Base-by-base conservation (phyloP, 306 rosid genomes). In the Casuarina equisetifolia region DNA sequence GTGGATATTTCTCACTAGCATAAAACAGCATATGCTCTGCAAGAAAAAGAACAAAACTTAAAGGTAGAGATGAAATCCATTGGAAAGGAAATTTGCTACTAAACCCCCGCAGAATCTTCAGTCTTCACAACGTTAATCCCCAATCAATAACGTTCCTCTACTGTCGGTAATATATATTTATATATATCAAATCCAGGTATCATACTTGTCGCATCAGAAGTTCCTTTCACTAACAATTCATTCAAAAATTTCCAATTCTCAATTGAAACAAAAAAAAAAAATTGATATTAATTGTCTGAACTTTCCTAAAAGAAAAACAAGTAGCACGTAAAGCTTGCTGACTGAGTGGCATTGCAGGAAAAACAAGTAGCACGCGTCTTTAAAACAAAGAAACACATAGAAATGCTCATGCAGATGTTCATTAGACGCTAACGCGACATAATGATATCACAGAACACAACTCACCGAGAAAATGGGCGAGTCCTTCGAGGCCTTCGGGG, bases 1-100 rank as follows among this genome's bases (percentile, higher is more conserved):
- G 68, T 25, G 99, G 99, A 53, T 95, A 92, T 75, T 95, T 95
- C 84, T 95, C 94, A 84, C 99, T 95, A n/a, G 97, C 97, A 88
- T 86, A 95, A 88, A 92, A 92, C 88, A 95, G 87, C 97, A 95
- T 95, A 82, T 95, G 97, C 84, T 92, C 99, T 95, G 91, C 80
- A 78, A 82, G 52, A 17, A 76, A 73, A 40, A 82, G 72, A 46
- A 76, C 3, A 48, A 51, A 44, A 77, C 32, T 25, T 25, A 77
- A 49, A 51, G 42, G 74, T 59, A 76, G 72, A 69, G 78, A 52
- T 55, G 57, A 76, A 55, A 12, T 51, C 25, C 42, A 17, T 12
- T 3, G 39, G 76, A 82, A 7, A 2, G 38, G n/a, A 6, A 3
- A 32, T 32, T 61, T 63, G 20, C 64, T 58, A 8, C 64, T 9